Conservation (phyloP, 1,284 basidiomycete genomes). For the Cryptococcus sp. region DNA sequence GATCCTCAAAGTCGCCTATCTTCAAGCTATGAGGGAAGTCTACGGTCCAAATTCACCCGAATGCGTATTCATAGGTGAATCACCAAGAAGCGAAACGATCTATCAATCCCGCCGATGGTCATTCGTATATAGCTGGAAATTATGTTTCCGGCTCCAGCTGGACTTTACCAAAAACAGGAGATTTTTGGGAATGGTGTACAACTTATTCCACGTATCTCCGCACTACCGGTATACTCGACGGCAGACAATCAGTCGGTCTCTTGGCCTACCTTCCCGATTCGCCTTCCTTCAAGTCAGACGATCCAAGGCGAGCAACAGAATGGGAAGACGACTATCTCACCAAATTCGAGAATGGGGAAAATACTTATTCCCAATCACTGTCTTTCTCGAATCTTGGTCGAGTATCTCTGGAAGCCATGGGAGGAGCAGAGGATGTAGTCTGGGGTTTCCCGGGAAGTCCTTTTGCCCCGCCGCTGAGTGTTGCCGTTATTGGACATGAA, state of each 20-base stretch:
- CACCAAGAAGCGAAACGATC: constrained; percentile 28
- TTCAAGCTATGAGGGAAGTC: constrained; percentile 26
- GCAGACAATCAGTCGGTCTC: constrained; percentile 25
- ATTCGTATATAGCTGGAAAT: constrained; percentile 27
- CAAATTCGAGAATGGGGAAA: constrained; percentile 4
- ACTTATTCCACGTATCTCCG: constrained; percentile 6
- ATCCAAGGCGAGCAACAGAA: constrained; percentile 25
- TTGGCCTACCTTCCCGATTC: constrained; percentile 34
- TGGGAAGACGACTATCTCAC: constrained; percentile 37
- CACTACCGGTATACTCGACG: constrained; percentile 9
- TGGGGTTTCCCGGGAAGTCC: constrained; percentile 32
- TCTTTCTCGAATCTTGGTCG: constrained; percentile 36
- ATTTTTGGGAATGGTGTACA: constrained; percentile 24
- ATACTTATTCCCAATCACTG: constrained; percentile 17
- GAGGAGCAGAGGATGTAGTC: constrained; percentile 21
- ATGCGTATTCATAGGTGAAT: constrained; percentile 8
- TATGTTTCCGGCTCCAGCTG: constrained; percentile 20
- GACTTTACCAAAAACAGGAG: not conserved
- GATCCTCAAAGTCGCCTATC: constrained; percentile 24
- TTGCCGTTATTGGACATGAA: constrained; percentile 29
- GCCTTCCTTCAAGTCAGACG: not conserved
- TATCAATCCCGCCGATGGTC: constrained; percentile 10
- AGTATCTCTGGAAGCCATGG: constrained; percentile 13
- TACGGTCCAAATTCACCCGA: constrained; percentile 5
- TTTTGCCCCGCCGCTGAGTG: constrained; percentile 14